Evolutionary conservation across 176 grass and related monocot species (phyloP).

Genomic region (Neostapfia colusana): DNA sequence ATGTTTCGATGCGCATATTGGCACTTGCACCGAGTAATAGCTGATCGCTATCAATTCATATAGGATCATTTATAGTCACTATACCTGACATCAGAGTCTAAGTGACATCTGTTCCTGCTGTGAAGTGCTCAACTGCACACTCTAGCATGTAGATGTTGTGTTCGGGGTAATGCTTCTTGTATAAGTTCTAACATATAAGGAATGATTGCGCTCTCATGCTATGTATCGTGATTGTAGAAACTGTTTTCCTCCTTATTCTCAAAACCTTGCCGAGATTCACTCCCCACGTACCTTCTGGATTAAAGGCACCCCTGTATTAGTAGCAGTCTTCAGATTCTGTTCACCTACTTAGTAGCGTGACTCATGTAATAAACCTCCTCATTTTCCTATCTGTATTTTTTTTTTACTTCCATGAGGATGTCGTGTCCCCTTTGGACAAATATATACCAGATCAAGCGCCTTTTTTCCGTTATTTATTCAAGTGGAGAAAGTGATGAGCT

Average conservation of each 20-base stretch:
- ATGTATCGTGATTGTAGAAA: no score
- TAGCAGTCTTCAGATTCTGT: not conserved
- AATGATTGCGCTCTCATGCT: not conserved
- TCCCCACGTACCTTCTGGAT: not conserved
- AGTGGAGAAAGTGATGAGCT: constrained; percentile 33
- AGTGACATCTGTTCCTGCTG: not conserved
- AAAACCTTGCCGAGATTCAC: not conserved
- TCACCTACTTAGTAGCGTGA: constrained; percentile 20
- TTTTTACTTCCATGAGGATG: constrained; percentile 19
- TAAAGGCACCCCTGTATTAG: not conserved
- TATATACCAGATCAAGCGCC: constrained; percentile 25
- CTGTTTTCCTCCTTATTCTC: not conserved
- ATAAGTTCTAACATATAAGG: not conserved
- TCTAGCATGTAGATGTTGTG: not conserved
- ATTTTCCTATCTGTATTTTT: constrained; percentile 11
- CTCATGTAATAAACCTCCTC: not conserved
- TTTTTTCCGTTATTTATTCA: constrained; percentile 36
- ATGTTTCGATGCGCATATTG: not conserved
- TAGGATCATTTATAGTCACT: not conserved
- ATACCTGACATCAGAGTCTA: not conserved
- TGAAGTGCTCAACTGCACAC: constrained; percentile 2
- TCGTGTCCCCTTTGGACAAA: constrained; percentile 19
- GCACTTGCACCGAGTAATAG: not conserved
- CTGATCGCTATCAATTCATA: not conserved
- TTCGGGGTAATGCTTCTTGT: not conserved